Evolutionary conservation across 345 rosid species (phyloP), one percentile per base, ranked within the genome.

Genomic region (Gynandropsis gynandra): DNA sequence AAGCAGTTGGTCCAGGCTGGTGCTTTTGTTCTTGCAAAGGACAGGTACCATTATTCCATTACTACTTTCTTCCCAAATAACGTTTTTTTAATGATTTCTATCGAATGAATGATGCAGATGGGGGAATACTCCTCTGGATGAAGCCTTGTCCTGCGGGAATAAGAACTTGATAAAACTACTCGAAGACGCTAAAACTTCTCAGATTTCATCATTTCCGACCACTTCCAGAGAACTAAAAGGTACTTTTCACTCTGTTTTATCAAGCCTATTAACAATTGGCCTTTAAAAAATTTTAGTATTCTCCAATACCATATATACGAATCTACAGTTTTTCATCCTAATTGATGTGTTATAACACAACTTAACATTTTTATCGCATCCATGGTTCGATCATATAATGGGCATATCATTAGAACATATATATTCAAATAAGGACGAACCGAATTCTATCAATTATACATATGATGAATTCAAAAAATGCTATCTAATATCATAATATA

Each of bases 61-160:
- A 6, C 5, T 18, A 9, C 0, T 34, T 7, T 1, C 10, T 40
- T 46, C 21, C 32, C 38, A 33, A 49, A 10, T 8, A 34, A 50
- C 13, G 10, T 18, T n/a, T n/a, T n/a, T n/a, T n/a, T n/a, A n/a
- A n/a, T n/a, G n/a, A n/a, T n/a, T n/a, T n/a, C n/a, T n/a, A n/a
- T n/a, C n/a, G n/a, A n/a, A 24, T 24, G 29, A 24, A 2, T 24
- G 29, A 5, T 24, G 29, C 29, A 85, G 97, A 66, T 89, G 97
- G 97, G 95, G 95, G 63, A 81, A 81, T 35, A 80, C 78, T 12
- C 82, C 95, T 7, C 52, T 85, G 16, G 87, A 79, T 56, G 95
- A 85, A 58, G 83, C 82, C 8, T 57, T 61, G 8, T 51, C 64
- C 3, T 57, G 71, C 24, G 89, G 95, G 38, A 65, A 79, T 65